phyloP scores from a whole-genome alignment of 495 filamentous ascomycete species.

The Aspergillus diversus region DNA sequence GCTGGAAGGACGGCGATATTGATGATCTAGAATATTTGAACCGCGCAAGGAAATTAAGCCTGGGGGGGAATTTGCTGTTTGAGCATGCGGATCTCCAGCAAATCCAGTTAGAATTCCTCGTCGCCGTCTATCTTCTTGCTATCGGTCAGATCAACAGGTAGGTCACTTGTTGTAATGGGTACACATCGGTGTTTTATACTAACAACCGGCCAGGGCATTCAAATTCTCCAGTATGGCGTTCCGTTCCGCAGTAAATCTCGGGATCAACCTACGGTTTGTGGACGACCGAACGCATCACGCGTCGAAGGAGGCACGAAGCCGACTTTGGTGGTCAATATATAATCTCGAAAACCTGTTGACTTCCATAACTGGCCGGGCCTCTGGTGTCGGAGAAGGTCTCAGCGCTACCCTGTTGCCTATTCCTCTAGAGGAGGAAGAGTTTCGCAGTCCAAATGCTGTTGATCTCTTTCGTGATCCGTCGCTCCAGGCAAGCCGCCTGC shows the following conservation, averaged over 20 bases:
- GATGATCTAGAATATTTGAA: constrained; percentile 61
- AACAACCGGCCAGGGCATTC: constrained; percentile 55
- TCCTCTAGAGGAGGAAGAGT: constrained; percentile 57
- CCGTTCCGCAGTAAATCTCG: constrained; percentile 59
- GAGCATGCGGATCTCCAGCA: constrained; percentile 62
- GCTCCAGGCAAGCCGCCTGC: constrained; percentile 31
- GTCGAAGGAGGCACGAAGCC: constrained; percentile 61
- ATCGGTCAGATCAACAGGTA: constrained; percentile 66
- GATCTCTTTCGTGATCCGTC: constrained; percentile 28
- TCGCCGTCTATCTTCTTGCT: constrained; percentile 62
- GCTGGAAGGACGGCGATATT: constrained; percentile 35
- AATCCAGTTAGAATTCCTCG: constrained; percentile 57
- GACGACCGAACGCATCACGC: constrained; percentile 47
- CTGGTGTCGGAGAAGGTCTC: constrained; percentile 54
- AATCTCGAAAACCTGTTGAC: constrained; percentile 60
- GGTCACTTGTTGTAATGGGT: background rate
- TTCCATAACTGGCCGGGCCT: constrained; percentile 64
- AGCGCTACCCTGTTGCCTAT: constrained; percentile 58
- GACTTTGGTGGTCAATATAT: constrained; percentile 68
- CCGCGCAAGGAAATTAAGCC: constrained; percentile 56
- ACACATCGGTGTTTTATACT: background rate
- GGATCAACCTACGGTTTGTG: constrained; percentile 62
- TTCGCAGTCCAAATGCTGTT: constrained; percentile 24
- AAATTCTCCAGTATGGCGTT: constrained; percentile 62
- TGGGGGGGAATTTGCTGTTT: constrained; percentile 54